These are phyloP conservation scores for Fomitopsis palustris DNA, from an alignment of 1,284 basidiomycete species.

Conservation along the genomic window DNA sequence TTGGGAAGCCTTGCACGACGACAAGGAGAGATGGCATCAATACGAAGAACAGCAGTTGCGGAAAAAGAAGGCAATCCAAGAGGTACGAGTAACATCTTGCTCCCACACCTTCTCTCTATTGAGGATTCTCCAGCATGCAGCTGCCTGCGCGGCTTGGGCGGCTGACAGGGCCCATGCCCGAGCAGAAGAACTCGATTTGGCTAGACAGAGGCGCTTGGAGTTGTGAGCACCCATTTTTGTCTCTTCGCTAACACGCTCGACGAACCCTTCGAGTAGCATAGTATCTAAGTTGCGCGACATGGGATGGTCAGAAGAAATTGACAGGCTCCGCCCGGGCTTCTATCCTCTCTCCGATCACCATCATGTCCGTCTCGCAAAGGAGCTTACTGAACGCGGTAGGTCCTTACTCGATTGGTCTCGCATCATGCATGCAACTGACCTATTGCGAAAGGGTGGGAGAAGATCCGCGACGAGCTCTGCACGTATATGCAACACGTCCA, in stretches of 20 bases:
- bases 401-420: not conserved
- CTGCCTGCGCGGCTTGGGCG: not conserved
- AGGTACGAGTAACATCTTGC: not conserved
- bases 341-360: not conserved
- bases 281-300: not conserved
- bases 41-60: not conserved
- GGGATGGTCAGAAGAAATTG: slow-evolving; percentile 2
- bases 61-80: not conserved
- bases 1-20: not conserved
- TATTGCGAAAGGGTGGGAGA: not conserved
- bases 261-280: not conserved
- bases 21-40: not conserved
- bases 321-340: not conserved
- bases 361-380: not conserved
- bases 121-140: not conserved
- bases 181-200: not conserved
- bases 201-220: not conserved
- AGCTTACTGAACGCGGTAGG: slow-evolving; percentile 3
- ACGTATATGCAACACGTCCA: not conserved
- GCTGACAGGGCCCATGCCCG: not conserved
- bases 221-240: not conserved
- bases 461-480: not conserved
- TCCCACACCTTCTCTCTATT: not conserved
- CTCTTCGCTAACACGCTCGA: not conserved
- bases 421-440: not conserved